Base-by-base conservation (phyloP, 441 rosid species). In the Gossypium davidsonii region DNA sequence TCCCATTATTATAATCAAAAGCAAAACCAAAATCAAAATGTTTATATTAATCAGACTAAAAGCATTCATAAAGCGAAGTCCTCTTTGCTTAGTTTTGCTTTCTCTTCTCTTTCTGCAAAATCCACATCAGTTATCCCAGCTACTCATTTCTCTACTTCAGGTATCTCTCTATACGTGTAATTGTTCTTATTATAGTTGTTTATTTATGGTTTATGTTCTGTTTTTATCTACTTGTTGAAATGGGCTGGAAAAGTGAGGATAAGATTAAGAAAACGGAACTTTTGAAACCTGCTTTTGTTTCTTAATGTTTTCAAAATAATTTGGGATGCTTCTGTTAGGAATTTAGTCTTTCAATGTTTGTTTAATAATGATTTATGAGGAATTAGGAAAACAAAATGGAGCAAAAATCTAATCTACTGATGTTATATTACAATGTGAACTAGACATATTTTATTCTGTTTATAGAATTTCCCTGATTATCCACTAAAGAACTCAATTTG, bases 61-160 rank as follows among this genome's bases (percentile, higher is more conserved):
- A n/a, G 11, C 18, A 46, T 25, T 21, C 82, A 51, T 12, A 72
- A 26, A 46, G 8, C 75, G 1, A 20, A 18, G 53, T 23, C 55
- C 15, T 66, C 73, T 12, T 60, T 70, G 18, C 52, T 73, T 71
- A 64, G 46, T 69, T 74, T 72, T 66, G 48, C 46, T 59, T 48
- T 58, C 55, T 39, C 55, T 80, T 65, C 81, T 68, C 77, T 49
- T 21, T 78, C 70, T 1, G 10, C 73, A 0, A 74, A 26, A 48
- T 10, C 60, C 73, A 75, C 67, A 72, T 73, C 81, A 58, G 80
- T 69, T 3, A 75, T 84, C 74, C 80, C 76, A 1, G 79, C 74
- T 0, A 42, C 74, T 83, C 83, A 66, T 79, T 69, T 77, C 81
- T 80, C 88, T 0, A 70, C 71, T 79, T 75, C 91, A 73, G 94